Base-by-base conservation (phyloP, 2,329 filamentous ascomycete genomes). In the Claviceps africana region DNA sequence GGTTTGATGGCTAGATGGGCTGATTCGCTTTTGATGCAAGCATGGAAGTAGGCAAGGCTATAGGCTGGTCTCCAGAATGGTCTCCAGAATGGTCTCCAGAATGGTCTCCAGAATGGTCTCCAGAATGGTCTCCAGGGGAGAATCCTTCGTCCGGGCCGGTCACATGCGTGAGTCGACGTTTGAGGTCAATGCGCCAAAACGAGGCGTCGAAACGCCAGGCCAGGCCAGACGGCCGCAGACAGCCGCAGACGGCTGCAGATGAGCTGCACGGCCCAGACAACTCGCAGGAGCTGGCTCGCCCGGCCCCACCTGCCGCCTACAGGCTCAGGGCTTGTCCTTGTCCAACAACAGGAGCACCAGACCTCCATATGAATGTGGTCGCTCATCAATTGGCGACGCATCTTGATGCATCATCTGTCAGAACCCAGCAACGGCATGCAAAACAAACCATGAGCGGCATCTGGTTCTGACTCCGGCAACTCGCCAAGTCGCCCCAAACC, bases 131-230 rank as follows among this genome's bases (percentile, higher is more conserved):
- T 25, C 48, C 19, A 50, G 48, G n/a, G 17, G 35, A 43, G 37
- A 33, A 42, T 50, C 48, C 48, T 50, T 44, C 48, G 37, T n/a
- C 48, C 35, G 25, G 31, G 48, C 47, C 47, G 47, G 47, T 30
- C 30, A 30, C 11, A 25, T 44, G 42, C 22, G 47, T 30, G 22
- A 35, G 35, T 28, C 21, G 22, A 30, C 19, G 11, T 30, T 35
- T 35, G 30, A 22, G 21, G 21, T 8, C 5, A 21, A 33, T 13
- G 19, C 11, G 39, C 17, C 42, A 13, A 44, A 44, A 21, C 22
- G 31, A 33, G 21, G 19, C 11, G 39, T 22, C 42, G 42, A 44
- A 28, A 21, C 22, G 42, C 11, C 19, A 15, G 11, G 19, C 19
- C 40, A 21, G 19, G 8, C 35, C 40, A 22, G 40, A 9, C 25